Evolutionary conservation across 495 filamentous ascomycete species (phyloP).

Genomic region (Daldinia grandis): DNA sequence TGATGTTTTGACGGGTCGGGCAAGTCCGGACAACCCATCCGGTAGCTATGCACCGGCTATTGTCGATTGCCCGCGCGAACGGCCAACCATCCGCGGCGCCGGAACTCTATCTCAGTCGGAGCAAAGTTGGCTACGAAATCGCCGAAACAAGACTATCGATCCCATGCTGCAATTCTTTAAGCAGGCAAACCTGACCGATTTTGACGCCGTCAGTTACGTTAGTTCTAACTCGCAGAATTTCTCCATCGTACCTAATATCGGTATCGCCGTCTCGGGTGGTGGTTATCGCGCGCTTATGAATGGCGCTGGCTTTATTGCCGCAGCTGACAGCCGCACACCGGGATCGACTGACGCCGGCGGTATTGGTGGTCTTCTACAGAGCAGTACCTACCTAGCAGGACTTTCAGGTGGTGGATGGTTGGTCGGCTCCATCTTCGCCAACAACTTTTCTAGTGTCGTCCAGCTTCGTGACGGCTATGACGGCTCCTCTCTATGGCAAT

Average conservation of each 20-base stretch:
- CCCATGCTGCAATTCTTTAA: slow-evolving; percentile 78
- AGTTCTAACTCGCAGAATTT: slow-evolving; percentile 62
- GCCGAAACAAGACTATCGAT: slow-evolving; percentile 65
- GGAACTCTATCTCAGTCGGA: slow-evolving; percentile 70
- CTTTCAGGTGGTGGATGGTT: slow-evolving; percentile 91
- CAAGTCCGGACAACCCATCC: slow-evolving; percentile 62
- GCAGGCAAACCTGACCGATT: slow-evolving; percentile 75
- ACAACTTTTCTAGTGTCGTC: slow-evolving; percentile 85
- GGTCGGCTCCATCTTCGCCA: slow-evolving; percentile 82
- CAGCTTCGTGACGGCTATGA: slow-evolving; percentile 65
- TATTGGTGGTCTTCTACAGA: slow-evolving; percentile 85
- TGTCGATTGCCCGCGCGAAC: slow-evolving; percentile 60
- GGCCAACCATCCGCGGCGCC: slow-evolving; percentile 62
- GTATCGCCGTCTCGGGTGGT: slow-evolving; percentile 69
- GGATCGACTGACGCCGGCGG: slow-evolving; percentile 72
- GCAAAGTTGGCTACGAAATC: slow-evolving; percentile 66
- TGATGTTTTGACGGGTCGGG: slow-evolving; percentile 46
- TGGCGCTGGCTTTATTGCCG: slow-evolving; percentile 86
- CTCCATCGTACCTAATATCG: slow-evolving; percentile 71
- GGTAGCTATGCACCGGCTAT: slow-evolving; percentile 63
- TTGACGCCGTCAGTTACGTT: slow-evolving; percentile 79
- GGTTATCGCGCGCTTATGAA: slow-evolving; percentile 90
- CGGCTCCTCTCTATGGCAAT: slow-evolving; percentile 73
- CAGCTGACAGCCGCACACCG: slow-evolving; percentile 79
- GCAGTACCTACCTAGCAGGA: slow-evolving; percentile 83